A percentile compares a stretch with the other conserved stretches of the same genome.
Evolutionary conservation across 208 protist genomes (phyloP).

Genomic region (Leishmania martiniquensis): DNA sequence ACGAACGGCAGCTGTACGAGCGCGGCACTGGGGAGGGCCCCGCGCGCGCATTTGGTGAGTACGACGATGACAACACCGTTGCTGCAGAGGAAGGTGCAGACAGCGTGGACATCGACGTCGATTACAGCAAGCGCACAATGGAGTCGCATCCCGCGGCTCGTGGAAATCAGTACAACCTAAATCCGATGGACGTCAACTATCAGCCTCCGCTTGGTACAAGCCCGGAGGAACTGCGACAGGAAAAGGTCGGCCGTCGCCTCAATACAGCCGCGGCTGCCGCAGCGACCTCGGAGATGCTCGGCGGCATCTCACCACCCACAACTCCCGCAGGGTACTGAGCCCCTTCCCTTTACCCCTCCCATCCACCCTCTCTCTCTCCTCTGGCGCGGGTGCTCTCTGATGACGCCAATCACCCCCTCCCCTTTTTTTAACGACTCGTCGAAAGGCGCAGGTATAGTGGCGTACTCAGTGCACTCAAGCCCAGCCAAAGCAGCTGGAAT

Average conservation of each 20-base stretch:
- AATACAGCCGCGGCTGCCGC: slow-evolving; percentile 8
- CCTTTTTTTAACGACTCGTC: not conserved
- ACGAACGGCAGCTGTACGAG: slow-evolving; percentile 31
- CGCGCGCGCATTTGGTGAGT: slow-evolving; percentile 14
- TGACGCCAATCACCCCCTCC: too few species aligned
- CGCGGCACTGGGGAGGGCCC: slow-evolving; percentile 13
- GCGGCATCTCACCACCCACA: slow-evolving; percentile 6
- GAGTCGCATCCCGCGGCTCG: slow-evolving; percentile 16
- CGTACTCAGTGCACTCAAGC: too few species aligned
- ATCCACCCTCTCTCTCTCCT: not conserved
- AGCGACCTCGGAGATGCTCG: slow-evolving; percentile 2
- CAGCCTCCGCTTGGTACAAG: slow-evolving; percentile 85
- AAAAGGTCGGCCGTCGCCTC: slow-evolving; percentile 40
- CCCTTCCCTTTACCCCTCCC: not conserved
- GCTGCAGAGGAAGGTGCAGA: slow-evolving; percentile 20
- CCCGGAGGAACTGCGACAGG: slow-evolving; percentile 61
- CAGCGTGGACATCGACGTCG: slow-evolving; percentile 11
- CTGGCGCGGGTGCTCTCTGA: not conserved
- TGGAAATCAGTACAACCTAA: slow-evolving; percentile 29
- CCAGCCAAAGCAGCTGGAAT: too few species aligned
- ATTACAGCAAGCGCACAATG: slow-evolving; percentile 16
- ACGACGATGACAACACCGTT: slow-evolving; percentile 10
- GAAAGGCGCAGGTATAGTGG: not conserved
- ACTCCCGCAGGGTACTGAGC: not conserved
- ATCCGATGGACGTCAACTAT: slow-evolving; percentile 50